Percentiles rank a stretch among this genome's conserved stretches.
These are phyloP conservation scores for Coniochaeta sp. DNA, from an alignment of 2,329 filamentous ascomycete genomes.

Conservation along the genomic window DNA sequence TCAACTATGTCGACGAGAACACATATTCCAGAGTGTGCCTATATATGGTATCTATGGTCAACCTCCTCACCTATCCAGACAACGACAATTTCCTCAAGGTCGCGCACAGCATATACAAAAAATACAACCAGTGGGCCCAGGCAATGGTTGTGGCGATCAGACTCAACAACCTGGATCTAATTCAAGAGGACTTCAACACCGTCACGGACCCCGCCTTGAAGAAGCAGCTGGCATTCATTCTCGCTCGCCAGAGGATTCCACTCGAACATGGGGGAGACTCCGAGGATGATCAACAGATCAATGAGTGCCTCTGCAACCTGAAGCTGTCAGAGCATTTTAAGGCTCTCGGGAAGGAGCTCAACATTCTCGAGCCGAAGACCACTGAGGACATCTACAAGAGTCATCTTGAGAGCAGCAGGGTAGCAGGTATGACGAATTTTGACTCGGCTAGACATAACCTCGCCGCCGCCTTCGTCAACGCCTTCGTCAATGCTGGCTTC, in stretches of 20 bases:
- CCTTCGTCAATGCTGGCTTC: slow-evolving; percentile 93
- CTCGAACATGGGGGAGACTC: slow-evolving; percentile 57
- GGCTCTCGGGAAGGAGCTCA: slow-evolving; percentile 86
- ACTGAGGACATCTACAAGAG: slow-evolving; percentile 99
- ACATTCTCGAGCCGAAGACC: slow-evolving; percentile 92
- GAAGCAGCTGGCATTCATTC: slow-evolving; percentile 90
- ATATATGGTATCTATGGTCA: slow-evolving; percentile 99
- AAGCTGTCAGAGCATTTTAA: slow-evolving; percentile 91
- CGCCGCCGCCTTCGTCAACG: slow-evolving; percentile 92
- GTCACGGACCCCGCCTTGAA: slow-evolving; percentile 76
- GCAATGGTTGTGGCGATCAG: slow-evolving; percentile 92
- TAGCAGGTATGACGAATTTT: slow-evolving; percentile 86
- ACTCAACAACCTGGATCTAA: slow-evolving; percentile 78
- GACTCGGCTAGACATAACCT: slow-evolving; percentile 95
- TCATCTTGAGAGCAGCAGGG: slow-evolving; percentile 90
- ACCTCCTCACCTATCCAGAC: slow-evolving; percentile 92
- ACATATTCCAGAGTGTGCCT: slow-evolving; percentile 89
- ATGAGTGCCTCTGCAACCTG: slow-evolving; percentile 80
- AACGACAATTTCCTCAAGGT: slow-evolving; percentile 93
- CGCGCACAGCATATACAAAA: slow-evolving; percentile 87
- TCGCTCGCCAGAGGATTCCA: slow-evolving; percentile 85
- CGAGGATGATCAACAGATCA: slow-evolving; percentile 66
- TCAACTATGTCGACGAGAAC: slow-evolving; percentile 84
- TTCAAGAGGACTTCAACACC: slow-evolving; percentile 72
- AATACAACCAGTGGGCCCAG: slow-evolving; percentile 87